A percentile compares a stretch with the other conserved stretches of the same genome.
Conservation (phyloP, 2,329 filamentous ascomycete species). For the Dactylellina parvicollis region DNA sequence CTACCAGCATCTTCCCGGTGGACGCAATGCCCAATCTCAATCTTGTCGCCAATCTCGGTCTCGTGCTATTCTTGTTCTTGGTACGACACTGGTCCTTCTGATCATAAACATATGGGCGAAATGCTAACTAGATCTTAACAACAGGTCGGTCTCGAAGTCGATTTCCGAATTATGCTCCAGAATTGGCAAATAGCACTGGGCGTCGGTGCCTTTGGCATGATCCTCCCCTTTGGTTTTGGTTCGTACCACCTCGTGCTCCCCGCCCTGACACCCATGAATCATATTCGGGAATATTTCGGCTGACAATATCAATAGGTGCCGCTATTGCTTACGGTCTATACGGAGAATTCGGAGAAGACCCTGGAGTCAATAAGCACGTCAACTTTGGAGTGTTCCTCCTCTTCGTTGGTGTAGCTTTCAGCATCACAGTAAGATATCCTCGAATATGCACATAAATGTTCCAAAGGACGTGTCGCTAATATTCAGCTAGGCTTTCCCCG, state of each 20-base stretch:
- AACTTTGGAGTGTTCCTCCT: slow-evolving; percentile 68
- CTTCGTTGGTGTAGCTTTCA: slow-evolving; percentile 92
- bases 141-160: slow-evolving; percentile 79
- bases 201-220: slow-evolving; percentile 82
- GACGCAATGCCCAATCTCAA: slow-evolving; percentile 78
- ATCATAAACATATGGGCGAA: too few relatives aligned
- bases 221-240: slow-evolving; percentile 82
- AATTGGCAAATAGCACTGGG: slow-evolving; percentile 84
- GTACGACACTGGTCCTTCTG: slow-evolving; percentile 59
- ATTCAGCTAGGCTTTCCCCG: slow-evolving; percentile 81
- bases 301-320: slow-evolving; percentile 53
- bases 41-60: slow-evolving; percentile 82
- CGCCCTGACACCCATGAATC: background rate
- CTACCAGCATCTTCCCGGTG: slow-evolving; percentile 77
- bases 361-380: slow-evolving; percentile 60
- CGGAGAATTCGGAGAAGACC: slow-evolving; percentile 72
- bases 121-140: background rate
- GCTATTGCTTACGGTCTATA: slow-evolving; percentile 85
- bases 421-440: slow-evolving; percentile 76
- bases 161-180: slow-evolving; percentile 77
- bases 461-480: too few relatives aligned
- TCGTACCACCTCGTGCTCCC: slow-evolving; percentile 61
- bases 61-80: slow-evolving; percentile 86
- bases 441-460: too few relatives aligned
- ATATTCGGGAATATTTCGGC: background rate